These are phyloP conservation scores for Cladophialophora yegresii DNA, from an alignment of 2,329 filamentous ascomycete genomes.

Conservation along the genomic window DNA sequence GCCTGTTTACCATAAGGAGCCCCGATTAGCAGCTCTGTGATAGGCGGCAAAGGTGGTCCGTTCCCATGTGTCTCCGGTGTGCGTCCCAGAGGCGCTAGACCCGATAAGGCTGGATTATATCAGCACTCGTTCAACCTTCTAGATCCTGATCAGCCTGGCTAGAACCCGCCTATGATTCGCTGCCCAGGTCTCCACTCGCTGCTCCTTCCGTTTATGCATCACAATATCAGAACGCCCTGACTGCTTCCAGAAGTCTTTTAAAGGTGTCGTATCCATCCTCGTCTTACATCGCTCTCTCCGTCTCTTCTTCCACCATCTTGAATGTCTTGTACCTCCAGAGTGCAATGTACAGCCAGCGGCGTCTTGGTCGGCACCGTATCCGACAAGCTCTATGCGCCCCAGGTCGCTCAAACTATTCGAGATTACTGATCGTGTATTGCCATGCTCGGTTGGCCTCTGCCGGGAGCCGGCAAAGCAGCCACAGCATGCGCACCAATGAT, in stretches of 20 bases:
- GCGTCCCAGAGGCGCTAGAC: neutral
- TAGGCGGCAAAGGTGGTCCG: neutral
- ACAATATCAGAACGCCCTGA: constrained; percentile 7
- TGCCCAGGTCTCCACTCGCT: neutral
- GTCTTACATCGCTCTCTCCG: neutral
- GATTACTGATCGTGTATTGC: constrained; percentile 23
- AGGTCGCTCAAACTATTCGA: neutral
- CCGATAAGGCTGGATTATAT: neutral
- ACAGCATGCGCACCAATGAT: constrained; percentile 12
- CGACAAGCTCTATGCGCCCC: constrained; percentile 3
- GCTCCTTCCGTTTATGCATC: constrained; percentile 1
- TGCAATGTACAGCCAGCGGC: neutral
- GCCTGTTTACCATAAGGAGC: neutral
- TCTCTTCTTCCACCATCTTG: neutral
- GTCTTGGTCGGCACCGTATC: constrained; percentile 8
- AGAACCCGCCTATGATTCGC: neutral
- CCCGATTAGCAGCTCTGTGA: neutral
- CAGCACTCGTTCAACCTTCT: neutral
- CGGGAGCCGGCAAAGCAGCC: constrained; percentile 7
- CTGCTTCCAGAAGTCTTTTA: constrained; percentile 2
- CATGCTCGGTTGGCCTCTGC: constrained; percentile 12
- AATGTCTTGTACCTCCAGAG: neutral
- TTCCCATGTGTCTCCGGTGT: too few relatives aligned
- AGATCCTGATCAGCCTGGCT: neutral
- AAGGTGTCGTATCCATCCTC: constrained; percentile 3